Evolutionary conservation across 164 flowering plant genomes (phyloP).

Genomic region (Buxus sempervirens): DNA sequence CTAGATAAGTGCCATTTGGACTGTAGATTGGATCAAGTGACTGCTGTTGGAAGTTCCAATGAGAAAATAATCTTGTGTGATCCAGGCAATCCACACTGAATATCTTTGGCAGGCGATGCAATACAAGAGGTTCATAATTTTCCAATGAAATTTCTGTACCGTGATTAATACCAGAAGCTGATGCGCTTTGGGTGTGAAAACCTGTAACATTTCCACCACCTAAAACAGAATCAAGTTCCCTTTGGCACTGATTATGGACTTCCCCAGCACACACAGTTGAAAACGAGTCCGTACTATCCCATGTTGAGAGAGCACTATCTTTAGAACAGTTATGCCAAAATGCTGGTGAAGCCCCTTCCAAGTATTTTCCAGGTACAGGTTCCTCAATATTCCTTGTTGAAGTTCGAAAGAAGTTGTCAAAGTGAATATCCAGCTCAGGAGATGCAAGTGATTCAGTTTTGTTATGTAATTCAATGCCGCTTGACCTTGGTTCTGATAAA

Average conservation of each 20-base stretch:
- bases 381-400: slow-evolving; percentile 11
- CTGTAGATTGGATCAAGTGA: slow-evolving; percentile 5
- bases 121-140: slow-evolving; percentile 14
- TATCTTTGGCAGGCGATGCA: slow-evolving; percentile 2
- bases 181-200: slow-evolving; percentile 11
- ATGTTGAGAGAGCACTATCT: slow-evolving; percentile 14
- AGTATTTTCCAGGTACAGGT: slow-evolving; percentile 13
- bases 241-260: slow-evolving; percentile 10
- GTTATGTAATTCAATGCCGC: slow-evolving; percentile 3
- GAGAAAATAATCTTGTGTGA: not conserved
- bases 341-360: slow-evolving; percentile 15
- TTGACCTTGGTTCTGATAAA: slow-evolving; percentile 7
- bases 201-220: slow-evolving; percentile 8
- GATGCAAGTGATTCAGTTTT: slow-evolving; percentile 15
- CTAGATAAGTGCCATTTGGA: slow-evolving; percentile 14
- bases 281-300: slow-evolving; percentile 16
- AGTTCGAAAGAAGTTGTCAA: slow-evolving; percentile 12
- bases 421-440: slow-evolving; percentile 14
- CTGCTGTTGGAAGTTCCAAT: slow-evolving; percentile 5
- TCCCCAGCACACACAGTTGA: slow-evolving; percentile 9
- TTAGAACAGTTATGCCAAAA: slow-evolving; percentile 13
- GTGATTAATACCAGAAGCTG: not conserved
- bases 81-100: not conserved
- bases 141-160: slow-evolving; percentile 12
- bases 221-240: slow-evolving; percentile 9